Base-by-base conservation (phyloP, 768 basidiomycete genomes). In the Agrocybe chaxingu region DNA sequence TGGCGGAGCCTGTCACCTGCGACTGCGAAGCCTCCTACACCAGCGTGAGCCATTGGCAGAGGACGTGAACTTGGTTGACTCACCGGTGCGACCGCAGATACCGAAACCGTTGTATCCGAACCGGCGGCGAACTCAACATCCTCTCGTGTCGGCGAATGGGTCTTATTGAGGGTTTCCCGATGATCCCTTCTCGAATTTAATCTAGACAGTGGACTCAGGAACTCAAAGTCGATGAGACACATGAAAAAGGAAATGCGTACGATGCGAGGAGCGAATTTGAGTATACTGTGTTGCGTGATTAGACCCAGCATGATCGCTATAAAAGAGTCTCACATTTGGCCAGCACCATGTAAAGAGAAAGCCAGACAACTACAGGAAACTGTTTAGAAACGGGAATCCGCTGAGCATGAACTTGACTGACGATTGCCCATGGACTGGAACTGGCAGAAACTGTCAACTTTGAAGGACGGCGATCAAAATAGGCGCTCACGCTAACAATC, bases 181-280 rank as follows among this genome's bases (percentile, higher is more conserved):
- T 24, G 24, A 24, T 24, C 24, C 2, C 24, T 24, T 24, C 24
- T 24, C 5, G 24, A 24, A 24, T 24, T 24, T 24, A 24, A 24
- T 24, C 24, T 24, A 24, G 24, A 24, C 24, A 24, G 24, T 24
- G 24, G 24, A 24, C 3, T 24, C 24, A 24, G 24, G 24, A 24
- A 24, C 24, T 3, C 24, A 24, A 24, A 24, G 24, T 24, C 24
- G 24, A 24, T 24, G 24, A 24, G 24, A 24, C 24, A 24, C 24
- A 5, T 24, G 1, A 24, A 24, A 24, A 24, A 24, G 5, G 24
- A 24, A 38, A 35, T 13, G 46, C 36, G 12, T 13, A 55, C 54
- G 45, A 50, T 4, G 47, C 54, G 8, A 59, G 50, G 8, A 59
- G 39, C 1, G 57, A 56, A 11, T 56, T 56, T 12, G 57, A 51